A percentile compares a stretch with the other conserved stretches of the same genome.
Conservation (phyloP, 169 alveolate species). For the Babesia bigemina region DNA sequence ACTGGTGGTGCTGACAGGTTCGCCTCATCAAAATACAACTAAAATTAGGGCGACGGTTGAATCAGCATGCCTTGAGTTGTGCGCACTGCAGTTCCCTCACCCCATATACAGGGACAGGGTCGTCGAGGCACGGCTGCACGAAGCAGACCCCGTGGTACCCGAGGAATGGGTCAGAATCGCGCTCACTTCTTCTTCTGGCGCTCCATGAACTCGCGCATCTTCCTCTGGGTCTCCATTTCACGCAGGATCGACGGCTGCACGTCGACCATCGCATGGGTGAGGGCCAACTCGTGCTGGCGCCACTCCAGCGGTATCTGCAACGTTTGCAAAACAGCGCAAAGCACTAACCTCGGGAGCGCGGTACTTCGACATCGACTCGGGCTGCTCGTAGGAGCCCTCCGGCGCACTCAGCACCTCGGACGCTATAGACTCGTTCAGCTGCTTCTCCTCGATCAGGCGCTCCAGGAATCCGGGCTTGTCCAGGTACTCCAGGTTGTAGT, state of each 20-base stretch:
- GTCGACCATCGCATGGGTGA: conserved; percentile 68
- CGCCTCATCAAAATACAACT: background rate
- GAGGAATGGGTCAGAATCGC: conserved; percentile 17
- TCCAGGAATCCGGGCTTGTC: conserved; percentile 75
- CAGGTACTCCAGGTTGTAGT: conserved; percentile 76
- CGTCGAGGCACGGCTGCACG: conserved; percentile 21
- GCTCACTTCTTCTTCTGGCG: conserved; percentile 20
- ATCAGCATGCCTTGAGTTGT: conserved; percentile 30
- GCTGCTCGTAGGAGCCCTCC: conserved; percentile 53
- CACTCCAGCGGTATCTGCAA: conserved; percentile 65
- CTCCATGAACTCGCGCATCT: conserved; percentile 65
- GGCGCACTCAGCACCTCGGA: conserved; percentile 58
- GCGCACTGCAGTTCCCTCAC: conserved; percentile 49
- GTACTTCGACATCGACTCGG: conserved; percentile 40
- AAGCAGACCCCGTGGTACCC: conserved; percentile 21
- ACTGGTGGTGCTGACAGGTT: conserved; percentile 10
- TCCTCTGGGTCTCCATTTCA: conserved; percentile 68
- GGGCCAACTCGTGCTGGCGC: conserved; percentile 69
- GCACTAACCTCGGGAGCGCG: conserved; percentile 40
- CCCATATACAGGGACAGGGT: conserved; percentile 50
- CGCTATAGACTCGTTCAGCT: conserved; percentile 60
- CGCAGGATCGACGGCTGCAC: conserved; percentile 65
- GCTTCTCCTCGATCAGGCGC: conserved; percentile 68
- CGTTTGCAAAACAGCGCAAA: background rate
- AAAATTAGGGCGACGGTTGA: background rate